Base-by-base conservation (phyloP, 2,329 filamentous ascomycete species). In the Balansia obtecta region DNA sequence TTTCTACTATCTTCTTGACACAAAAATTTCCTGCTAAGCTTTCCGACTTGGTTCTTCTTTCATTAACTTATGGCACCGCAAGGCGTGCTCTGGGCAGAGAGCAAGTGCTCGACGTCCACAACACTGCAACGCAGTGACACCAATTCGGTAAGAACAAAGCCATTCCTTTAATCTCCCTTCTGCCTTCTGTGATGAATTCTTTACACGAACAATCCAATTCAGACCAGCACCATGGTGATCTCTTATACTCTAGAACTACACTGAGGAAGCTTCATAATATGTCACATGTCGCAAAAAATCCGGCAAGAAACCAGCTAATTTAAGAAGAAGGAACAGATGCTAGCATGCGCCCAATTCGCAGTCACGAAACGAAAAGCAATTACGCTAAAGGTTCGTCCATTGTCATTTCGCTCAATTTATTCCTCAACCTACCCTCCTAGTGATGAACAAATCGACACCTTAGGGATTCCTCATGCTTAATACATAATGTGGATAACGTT, bases 401-500 rank as follows among this genome's bases (percentile, higher is more conserved):
- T 27, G 34, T 18, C 37, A n/a, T 39, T 5, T 16, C 33, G 10
- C 20, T 51, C 43, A 20, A 33, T 27, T 16, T 20, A 18, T 8
- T 18, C 4, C 61, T 18, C 4, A 42, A 42, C 40, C 45, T 34
- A 39, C 56, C 49, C 63, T 65, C 64, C 67, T 65, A 61, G 67
- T 80, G 78, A 82, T 82, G 78, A 80, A 72, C 71, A 72, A 72
- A 72, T 68, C 70, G 68, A 78, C 73, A 76, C 73, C 73, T 74
- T 60, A 79, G 76, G 77, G 76, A 82, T 82, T 82, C 77, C 78
- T 82, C 78, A 76, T 79, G 68, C 78, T 74, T 76, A 82, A 82
- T 70, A 80, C 59, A 78, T 63, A 53, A 80, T 82, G 78, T 82
- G 71, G 78, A 82, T 68, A 72, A 68, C 68, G 72, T 75, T 74